These are phyloP conservation scores for Lachnellula hyalina DNA, from an alignment of 2,329 filamentous ascomycete genomes.

Conservation along the genomic window DNA sequence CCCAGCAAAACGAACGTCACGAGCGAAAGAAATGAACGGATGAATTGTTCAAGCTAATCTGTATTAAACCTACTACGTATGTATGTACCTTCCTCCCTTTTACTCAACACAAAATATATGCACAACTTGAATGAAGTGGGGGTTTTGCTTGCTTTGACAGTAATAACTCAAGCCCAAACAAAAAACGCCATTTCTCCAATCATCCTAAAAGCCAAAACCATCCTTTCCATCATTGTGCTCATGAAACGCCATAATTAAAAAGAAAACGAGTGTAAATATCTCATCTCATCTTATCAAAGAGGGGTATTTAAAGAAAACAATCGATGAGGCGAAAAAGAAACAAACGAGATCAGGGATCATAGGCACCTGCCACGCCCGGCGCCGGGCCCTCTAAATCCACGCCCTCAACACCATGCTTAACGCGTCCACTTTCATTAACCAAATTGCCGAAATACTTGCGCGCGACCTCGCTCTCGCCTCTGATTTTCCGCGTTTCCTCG, in stretches of 20 bases:
- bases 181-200: background rate
- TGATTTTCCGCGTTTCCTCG: conserved; percentile 77
- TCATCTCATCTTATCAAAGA: background rate
- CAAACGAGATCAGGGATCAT: conserved; percentile 22
- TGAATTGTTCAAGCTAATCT: background rate
- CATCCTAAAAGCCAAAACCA: background rate
- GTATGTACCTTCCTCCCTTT: background rate
- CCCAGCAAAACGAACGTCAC: background rate
- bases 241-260: background rate
- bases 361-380: conserved; percentile 30
- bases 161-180: background rate
- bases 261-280: background rate
- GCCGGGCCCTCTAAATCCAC: conserved; percentile 32
- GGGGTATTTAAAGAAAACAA: background rate
- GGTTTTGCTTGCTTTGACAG: background rate
- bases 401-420: conserved; percentile 37
- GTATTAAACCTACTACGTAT: background rate
- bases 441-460: conserved; percentile 87
- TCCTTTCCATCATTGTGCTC: background rate
- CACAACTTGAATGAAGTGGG: background rate
- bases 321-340: background rate
- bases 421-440: conserved; percentile 56
- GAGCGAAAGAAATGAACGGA: background rate
- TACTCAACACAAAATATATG: background rate
- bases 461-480: conserved; percentile 78